Evolutionary conservation across 495 filamentous ascomycete species (phyloP).

Genomic region (Tuber melanosporum): DNA sequence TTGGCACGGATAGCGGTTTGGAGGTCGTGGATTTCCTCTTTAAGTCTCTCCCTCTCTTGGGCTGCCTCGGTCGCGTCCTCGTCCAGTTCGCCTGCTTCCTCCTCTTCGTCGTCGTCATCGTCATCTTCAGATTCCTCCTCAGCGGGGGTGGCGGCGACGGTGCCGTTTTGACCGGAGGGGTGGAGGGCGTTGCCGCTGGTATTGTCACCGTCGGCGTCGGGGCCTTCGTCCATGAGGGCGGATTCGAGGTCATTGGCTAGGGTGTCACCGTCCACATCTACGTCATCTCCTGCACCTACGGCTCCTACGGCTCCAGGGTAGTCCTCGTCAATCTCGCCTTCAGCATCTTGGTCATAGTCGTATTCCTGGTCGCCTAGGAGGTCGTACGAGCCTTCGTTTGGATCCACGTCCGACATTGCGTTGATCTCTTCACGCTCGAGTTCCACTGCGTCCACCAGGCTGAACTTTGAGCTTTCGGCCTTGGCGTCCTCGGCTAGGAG

Average conservation of each 20-base stretch:
- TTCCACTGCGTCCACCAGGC: slow-evolving; percentile 58
- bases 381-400: slow-evolving; percentile 42
- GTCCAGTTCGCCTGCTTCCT: slow-evolving; percentile 32
- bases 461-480: slow-evolving; percentile 51
- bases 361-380: slow-evolving; percentile 46
- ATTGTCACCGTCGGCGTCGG: slow-evolving; percentile 49
- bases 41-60: slow-evolving; percentile 31
- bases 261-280: slow-evolving; percentile 50
- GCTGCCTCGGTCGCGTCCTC: slow-evolving; percentile 37
- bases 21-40: slow-evolving; percentile 39
- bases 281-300: slow-evolving; percentile 48
- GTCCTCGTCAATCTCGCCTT: slow-evolving; percentile 54
- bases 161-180: neutral
- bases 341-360: slow-evolving; percentile 49
- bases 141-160: slow-evolving; percentile 9
- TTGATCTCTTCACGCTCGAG: slow-evolving; percentile 50
- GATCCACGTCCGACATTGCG: slow-evolving; percentile 41
- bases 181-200: neutral
- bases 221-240: slow-evolving; percentile 48
- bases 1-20: slow-evolving; percentile 35
- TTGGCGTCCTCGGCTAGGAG: slow-evolving; percentile 64
- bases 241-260: slow-evolving; percentile 53
- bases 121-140: slow-evolving; percentile 31
- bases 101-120: slow-evolving; percentile 35
- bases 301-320: slow-evolving; percentile 44